phyloP scores from a whole-genome alignment of 2,329 filamentous ascomycete genomes.

The Rhynchosporium secalis region DNA sequence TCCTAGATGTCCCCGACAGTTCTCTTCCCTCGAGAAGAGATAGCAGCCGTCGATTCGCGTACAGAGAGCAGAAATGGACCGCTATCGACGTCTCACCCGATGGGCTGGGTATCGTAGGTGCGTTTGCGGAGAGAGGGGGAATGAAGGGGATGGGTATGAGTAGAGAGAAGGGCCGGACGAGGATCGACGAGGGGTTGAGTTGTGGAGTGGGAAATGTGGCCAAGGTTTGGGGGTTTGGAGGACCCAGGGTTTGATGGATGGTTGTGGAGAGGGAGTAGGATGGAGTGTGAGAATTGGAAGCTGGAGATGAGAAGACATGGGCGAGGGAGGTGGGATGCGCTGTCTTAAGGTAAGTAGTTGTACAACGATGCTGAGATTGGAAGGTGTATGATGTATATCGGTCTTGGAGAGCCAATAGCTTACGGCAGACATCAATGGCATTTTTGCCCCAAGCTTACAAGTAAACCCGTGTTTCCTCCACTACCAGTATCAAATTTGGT shows the following conservation, averaged over 20 bases:
- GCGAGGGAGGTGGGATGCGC: too few relatives aligned
- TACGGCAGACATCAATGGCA: too few relatives aligned
- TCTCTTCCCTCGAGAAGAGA: too few relatives aligned
- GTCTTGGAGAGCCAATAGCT: too few relatives aligned
- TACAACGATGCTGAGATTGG: too few relatives aligned
- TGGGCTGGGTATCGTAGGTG: constrained; percentile 44
- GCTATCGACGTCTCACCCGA: constrained; percentile 47
- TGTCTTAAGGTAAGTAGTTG: too few relatives aligned
- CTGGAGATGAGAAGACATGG: neutral
- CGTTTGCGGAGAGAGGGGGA: constrained; percentile 37
- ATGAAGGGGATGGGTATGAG: constrained; percentile 17
- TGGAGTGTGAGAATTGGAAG: neutral
- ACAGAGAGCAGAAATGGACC: constrained; percentile 56
- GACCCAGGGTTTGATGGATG: constrained; percentile 32
- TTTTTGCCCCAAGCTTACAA: too few relatives aligned
- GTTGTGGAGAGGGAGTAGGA: neutral
- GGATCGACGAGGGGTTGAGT: constrained; percentile 12
- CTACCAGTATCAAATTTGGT: too few relatives aligned
- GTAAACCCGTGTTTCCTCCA: too few relatives aligned
- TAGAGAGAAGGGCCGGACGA: constrained; percentile 9
- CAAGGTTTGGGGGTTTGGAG: constrained; percentile 40
- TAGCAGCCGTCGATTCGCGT: constrained; percentile 33
- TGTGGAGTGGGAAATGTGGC: constrained; percentile 25
- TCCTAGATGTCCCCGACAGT: constrained; percentile 1
- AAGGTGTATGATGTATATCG: too few relatives aligned